Evolutionary conservation across 2,329 filamentous ascomycete genomes (phyloP).

Genomic region (Trichoderma atroviride): DNA sequence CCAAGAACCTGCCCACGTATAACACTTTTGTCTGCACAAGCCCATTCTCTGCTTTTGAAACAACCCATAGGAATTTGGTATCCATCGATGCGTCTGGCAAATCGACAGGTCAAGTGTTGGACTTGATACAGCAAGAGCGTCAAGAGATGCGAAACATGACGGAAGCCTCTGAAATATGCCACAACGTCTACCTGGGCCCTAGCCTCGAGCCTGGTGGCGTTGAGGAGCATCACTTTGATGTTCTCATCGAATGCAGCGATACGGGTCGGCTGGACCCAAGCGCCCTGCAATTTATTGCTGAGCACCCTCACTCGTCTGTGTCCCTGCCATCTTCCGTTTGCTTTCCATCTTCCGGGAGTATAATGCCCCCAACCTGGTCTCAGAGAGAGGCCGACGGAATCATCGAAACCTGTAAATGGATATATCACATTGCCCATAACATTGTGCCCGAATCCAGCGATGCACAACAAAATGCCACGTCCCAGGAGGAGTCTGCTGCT

Average conservation of each 20-base stretch:
- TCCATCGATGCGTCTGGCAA: conserved; percentile 72
- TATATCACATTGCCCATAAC: conserved; percentile 79
- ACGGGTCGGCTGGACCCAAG: conserved; percentile 73
- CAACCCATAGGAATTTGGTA: conserved; percentile 69
- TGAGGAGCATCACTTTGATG: conserved; percentile 69
- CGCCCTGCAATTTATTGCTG: conserved; percentile 65
- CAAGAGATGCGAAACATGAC: conserved; percentile 95
- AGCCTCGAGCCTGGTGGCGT: conserved; percentile 70
- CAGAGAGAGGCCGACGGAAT: conserved; percentile 82
- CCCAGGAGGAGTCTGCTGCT: conserved; percentile 29
- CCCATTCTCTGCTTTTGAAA: conserved; percentile 72
- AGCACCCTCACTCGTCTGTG: conserved; percentile 50
- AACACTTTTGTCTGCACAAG: conserved; percentile 79
- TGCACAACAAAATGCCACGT: conserved; percentile 32
- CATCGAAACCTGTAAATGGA: conserved; percentile 85
- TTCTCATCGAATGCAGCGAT: conserved; percentile 88
- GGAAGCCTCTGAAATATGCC: conserved; percentile 80
- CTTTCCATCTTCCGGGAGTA: conserved; percentile 93
- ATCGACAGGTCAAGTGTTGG: conserved; percentile 75
- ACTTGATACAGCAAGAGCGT: conserved; percentile 88
- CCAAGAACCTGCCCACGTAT: conserved; percentile 64
- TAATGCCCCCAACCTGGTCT: conserved; percentile 81
- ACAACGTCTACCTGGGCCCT: conserved; percentile 88
- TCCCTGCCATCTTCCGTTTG: conserved; percentile 51
- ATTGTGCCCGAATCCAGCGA: conserved; percentile 44